A percentile compares a stretch with the other conserved stretches of the same genome.
Conservation (phyloP, 2,329 filamentous ascomycete species). For the Curvularia verruculosa region DNA sequence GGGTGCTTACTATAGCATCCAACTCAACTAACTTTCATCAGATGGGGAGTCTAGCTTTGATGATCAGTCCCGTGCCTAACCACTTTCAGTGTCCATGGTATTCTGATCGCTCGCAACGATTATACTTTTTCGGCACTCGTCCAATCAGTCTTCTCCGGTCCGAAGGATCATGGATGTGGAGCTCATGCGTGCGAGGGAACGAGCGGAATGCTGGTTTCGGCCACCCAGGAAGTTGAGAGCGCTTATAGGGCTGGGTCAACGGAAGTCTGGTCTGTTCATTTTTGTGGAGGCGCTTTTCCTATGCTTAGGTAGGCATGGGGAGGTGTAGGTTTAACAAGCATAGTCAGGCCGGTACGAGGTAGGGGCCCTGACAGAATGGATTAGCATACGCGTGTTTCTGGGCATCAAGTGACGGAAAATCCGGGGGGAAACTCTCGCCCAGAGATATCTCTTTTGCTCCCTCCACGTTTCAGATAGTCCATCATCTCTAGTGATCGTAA, state of each 20-base stretch:
- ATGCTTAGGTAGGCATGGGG: not conserved
- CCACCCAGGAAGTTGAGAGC: not conserved
- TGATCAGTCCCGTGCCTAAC: constrained; percentile 4
- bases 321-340: not conserved
- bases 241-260: constrained; percentile 9
- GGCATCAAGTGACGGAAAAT: not conserved
- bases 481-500: not conserved
- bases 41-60: not conserved
- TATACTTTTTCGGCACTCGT: not conserved
- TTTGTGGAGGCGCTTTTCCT: not conserved
- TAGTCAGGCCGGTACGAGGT: not conserved
- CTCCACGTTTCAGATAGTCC: not conserved
- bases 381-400: not conserved
- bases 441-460: not conserved
- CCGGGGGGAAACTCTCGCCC: not conserved
- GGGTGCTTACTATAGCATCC: not conserved
- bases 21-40: not conserved
- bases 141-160: constrained; percentile 5
- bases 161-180: constrained; percentile 9
- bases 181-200: not conserved
- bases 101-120: not conserved
- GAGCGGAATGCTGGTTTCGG: not conserved
- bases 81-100: not conserved
- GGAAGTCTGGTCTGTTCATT: not conserved
- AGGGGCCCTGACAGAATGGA: not conserved